Base-by-base conservation (phyloP, 2,329 filamentous ascomycete species). In the Fusarium redolens region DNA sequence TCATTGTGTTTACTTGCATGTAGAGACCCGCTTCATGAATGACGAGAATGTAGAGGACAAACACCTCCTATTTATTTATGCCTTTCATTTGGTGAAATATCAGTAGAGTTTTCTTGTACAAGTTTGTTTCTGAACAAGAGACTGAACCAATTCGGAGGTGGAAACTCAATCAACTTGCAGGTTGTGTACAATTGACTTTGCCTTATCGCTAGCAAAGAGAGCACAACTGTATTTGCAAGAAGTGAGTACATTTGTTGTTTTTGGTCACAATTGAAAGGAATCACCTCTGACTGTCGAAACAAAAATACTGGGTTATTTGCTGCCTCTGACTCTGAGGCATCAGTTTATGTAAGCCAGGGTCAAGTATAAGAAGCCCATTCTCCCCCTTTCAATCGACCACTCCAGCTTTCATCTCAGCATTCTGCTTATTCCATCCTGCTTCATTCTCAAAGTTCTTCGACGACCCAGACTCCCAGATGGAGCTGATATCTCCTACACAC, bases 1-100 rank as follows among this genome's bases (percentile, higher is more conserved):
- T 54, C 33, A 54, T 54, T 54, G 50, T 40, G 50, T 54, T 54
- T 54, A 40, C 18, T 54, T 28, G 50, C 50, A 54, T 54, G 50
- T 13, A 30, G 1, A 40, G 50, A 52, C 48, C 48, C 48, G 22
- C 31, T 37, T 52, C 13, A 17, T 9, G 31, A 38, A 37, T 38
- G 18, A 18, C n/a, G 31, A 28, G 18, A 14, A 28, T 25, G 17
- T 17, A 15, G 25, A 28, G 18, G 14, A 40, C 17, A 15, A 17
- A 7, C 13, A 20, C 1, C 2, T 1, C 3, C 37, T 28, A 4
- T 3, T 20, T 25, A 5, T 50, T 20, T 25, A 5, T 50, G 4
- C 4, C 18, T 12, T 9, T 0, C 12, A 12, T 28, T 28, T 28
- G 1, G 11, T 28, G 4, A 38, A 7, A 28, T 3, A n/a, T 25